Evolutionary conservation across 2,329 filamentous ascomycete genomes (phyloP).

Genomic region (Cladosporium colombiae): DNA sequence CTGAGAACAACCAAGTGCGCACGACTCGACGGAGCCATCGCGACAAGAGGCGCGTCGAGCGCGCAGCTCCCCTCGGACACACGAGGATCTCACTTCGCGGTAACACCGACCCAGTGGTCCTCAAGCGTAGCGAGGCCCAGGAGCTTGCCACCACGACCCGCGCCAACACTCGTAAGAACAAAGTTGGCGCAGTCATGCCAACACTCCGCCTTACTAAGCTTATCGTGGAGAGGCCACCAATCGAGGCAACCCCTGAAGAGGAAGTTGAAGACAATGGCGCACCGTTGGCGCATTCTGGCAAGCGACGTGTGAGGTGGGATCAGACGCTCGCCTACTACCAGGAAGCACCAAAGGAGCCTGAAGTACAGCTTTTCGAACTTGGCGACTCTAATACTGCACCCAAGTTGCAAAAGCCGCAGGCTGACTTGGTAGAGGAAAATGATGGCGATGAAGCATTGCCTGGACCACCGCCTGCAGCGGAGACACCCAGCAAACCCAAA

Average conservation of each 20-base stretch:
- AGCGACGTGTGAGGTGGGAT: conserved; percentile 46
- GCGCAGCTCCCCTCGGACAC: conserved; percentile 15
- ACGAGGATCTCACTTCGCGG: conserved; percentile 48
- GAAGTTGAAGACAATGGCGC: conserved; percentile 20
- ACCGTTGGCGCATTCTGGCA: conserved; percentile 33
- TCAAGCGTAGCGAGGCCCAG: conserved; percentile 53
- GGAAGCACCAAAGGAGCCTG: conserved; percentile 31
- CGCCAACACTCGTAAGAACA: conserved; percentile 54
- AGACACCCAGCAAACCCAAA: conserved; percentile 36
- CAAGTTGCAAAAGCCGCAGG: conserved; percentile 1
- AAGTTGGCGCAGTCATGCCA: conserved; percentile 48
- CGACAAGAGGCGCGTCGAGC: conserved; percentile 17
- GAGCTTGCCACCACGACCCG: conserved; percentile 48
- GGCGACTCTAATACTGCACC: conserved; percentile 20
- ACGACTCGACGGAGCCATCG: conserved; percentile 23
- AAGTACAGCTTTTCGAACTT: conserved; percentile 19
- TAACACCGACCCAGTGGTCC: conserved; percentile 42
- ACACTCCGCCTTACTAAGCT: conserved; percentile 47
- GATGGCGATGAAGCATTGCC: conserved; percentile 3
- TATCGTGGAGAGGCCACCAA: conserved; percentile 11
- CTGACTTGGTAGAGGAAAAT: neutral
- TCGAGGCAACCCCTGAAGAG: conserved; percentile 17
- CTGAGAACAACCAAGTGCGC: conserved; percentile 5
- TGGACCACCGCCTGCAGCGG: conserved; percentile 24
- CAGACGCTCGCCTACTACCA: conserved; percentile 49